phyloP scores from a whole-genome alignment of 805 yeast species.

The Zygosaccharomyces rouxii region DNA sequence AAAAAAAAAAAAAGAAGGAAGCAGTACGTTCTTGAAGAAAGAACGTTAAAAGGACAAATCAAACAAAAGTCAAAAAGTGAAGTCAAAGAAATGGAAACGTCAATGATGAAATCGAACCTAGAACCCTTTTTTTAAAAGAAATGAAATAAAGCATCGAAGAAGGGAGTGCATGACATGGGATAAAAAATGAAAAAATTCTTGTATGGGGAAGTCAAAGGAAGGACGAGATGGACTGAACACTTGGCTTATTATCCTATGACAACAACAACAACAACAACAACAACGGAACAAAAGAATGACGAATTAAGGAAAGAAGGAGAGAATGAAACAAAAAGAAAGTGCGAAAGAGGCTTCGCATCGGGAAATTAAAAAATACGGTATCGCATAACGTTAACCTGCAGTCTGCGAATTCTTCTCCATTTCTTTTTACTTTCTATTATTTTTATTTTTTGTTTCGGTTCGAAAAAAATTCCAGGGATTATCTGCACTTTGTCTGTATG shows the following conservation, averaged over 20 bases:
- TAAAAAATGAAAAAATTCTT: neutral
- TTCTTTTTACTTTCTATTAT: slow-evolving; percentile 1
- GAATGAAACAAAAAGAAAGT: neutral
- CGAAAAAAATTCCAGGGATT: neutral
- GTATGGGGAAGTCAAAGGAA: slow-evolving; percentile 1
- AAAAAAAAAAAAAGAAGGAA: neutral
- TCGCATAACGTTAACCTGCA: neutral
- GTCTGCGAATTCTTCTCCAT: neutral
- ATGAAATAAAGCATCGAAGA: neutral
- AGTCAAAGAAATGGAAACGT: neutral
- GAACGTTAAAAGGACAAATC: neutral
- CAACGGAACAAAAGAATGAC: slow-evolving; percentile 2
- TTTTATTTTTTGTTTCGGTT: neutral
- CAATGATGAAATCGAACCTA: neutral
- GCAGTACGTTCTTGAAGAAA: neutral
- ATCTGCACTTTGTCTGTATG: neutral
- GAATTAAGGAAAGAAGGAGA: neutral
- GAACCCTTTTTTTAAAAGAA: neutral
- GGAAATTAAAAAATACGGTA: neutral
- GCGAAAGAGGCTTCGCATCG: neutral
- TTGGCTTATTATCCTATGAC: neutral
- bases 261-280: neutral
- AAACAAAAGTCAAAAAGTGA: neutral
- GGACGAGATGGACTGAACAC: neutral
- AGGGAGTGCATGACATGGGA: neutral